These are phyloP conservation scores for Grigorovia yakushimaensis DNA, from an alignment of 805 yeast species.

Conservation along the genomic window DNA sequence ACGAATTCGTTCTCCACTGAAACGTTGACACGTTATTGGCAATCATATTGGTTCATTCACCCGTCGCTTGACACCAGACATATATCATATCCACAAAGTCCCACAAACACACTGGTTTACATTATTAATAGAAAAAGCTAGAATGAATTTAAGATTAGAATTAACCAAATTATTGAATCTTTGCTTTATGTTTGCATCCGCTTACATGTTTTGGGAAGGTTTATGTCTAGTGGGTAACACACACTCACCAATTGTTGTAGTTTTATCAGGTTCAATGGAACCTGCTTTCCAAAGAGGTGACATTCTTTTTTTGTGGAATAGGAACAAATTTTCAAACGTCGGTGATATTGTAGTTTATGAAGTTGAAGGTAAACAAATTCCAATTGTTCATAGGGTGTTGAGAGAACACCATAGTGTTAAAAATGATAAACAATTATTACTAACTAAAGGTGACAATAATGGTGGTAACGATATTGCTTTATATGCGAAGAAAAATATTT, in stretches of 20 bases:
- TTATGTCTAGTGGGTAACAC: slow-evolving; percentile 69
- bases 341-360: slow-evolving; percentile 96
- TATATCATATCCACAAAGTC: no score
- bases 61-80: background rate
- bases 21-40: background rate
- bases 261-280: slow-evolving; percentile 96
- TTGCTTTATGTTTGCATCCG: slow-evolving; percentile 74
- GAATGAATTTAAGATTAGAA: slow-evolving; percentile 54
- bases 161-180: slow-evolving; percentile 59
- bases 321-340: slow-evolving; percentile 54
- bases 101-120: no score
- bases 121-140: no score
- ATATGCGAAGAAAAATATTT: slow-evolving; percentile 66
- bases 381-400: slow-evolving; percentile 93
- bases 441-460: slow-evolving; percentile 96
- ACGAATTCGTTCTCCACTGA: background rate
- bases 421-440: slow-evolving; percentile 48
- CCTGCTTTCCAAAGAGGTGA: slow-evolving; percentile 99
- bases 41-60: background rate
- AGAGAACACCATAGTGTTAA: slow-evolving; percentile 55
- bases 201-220: slow-evolving; percentile 87
- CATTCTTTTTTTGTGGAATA: slow-evolving; percentile 82
- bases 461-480: slow-evolving; percentile 83
- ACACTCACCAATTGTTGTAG: slow-evolving; percentile 91
- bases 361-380: slow-evolving; percentile 65